Base-by-base conservation (phyloP, 176 grass and related monocot genomes). In the Bothriochloa decipiens region DNA sequence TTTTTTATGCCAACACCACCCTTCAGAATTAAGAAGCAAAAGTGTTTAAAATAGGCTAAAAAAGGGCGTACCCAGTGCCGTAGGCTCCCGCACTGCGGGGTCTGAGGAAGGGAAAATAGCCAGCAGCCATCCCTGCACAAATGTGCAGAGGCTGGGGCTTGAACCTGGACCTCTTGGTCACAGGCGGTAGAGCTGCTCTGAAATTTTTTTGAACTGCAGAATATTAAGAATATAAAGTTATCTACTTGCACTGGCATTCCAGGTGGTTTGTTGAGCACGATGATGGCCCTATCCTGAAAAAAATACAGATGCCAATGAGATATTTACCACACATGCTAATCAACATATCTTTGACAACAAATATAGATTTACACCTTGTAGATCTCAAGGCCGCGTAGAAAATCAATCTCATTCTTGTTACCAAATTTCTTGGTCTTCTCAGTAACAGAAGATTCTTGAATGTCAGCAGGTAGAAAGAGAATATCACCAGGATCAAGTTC, bases 241-340 rank as follows among this genome's bases (percentile, higher is more conserved):
- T 80, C 39, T 93, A 97, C 95, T 89, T 97, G 95, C 16, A 94
- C 87, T 5, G 92, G 84, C 91, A 97, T 86, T 75, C 95, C 91
- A 72, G 87, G 89, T 66, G 95, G 95, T 82, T 95, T 97, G 75
- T 97, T 97, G 45, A 97, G 46, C 60, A 90, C 95, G 68, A 97
- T 88, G 70, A 95, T 91, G 42, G 85, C 87, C n/a, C 79, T 73
- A 80, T 97, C 92, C 95, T 97, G 84, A 79, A 91, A 43, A 10
- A 41, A 68, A 87, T 77, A 39, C 14, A 82, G 47, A 80, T n/a
- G 89, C 43, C 39, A 72, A 37, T 16, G 18, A 82, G 22, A 60
- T 74, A 68, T 72, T 86, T 75, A 73, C 65, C 75, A 80, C 29
- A 14, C 13, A 92, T 39, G 33, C 65, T 42, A 68, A 77, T 84